Conservation (phyloP, 176 grass and related monocot species). For the Triticum urartu region DNA sequence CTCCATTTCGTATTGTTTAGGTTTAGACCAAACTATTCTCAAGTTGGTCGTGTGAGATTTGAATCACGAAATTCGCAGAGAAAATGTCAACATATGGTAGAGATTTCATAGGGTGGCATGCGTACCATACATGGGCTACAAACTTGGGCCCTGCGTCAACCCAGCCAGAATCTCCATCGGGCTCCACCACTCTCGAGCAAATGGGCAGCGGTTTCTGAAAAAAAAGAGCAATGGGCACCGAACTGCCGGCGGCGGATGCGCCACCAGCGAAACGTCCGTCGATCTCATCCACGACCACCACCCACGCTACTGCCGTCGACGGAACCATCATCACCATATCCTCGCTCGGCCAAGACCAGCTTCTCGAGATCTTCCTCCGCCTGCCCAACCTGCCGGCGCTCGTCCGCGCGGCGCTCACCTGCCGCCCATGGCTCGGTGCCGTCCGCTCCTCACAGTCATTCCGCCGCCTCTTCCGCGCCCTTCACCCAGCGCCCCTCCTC, state of each 20-base stretch:
- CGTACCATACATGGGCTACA: too few species aligned
- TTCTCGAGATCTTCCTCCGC: slow-evolving; percentile 8
- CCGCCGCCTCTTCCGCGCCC: not conserved
- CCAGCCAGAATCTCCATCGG: not conserved
- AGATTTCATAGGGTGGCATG: not conserved
- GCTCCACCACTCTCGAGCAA: not conserved
- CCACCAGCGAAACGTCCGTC: too few species aligned
- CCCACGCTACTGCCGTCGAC: not conserved
- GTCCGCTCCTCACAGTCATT: not conserved
- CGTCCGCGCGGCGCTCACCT: not conserved
- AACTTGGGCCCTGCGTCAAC: too few species aligned
- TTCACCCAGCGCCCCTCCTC: not conserved
- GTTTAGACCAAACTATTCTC: too few species aligned
- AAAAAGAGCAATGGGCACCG: not conserved
- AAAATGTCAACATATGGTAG: too few species aligned
- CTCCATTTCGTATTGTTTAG: too few species aligned
- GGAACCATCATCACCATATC: not conserved
- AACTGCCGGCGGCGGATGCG: not conserved
- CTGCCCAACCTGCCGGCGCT: too few species aligned
- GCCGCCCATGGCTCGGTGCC: not conserved
- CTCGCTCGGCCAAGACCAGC: not conserved
- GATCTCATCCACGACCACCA: not conserved
- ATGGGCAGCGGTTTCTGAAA: too few species aligned
- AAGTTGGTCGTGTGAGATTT: too few species aligned
- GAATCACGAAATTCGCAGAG: too few species aligned